Evolutionary conservation across 306 rosid genomes (phyloP).

Genomic region (Mimosa bimucronata): DNA sequence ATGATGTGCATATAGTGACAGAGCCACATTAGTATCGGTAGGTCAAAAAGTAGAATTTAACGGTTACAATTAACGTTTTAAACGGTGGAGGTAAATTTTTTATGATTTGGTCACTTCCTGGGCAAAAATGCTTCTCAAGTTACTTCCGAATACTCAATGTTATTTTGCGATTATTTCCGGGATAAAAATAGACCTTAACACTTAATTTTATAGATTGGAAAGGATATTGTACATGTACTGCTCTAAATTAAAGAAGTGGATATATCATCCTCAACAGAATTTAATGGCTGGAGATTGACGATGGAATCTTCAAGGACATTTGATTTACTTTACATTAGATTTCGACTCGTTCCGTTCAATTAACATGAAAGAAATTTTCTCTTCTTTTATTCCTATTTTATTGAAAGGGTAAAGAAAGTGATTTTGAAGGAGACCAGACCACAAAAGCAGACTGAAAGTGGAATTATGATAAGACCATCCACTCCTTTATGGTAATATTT

Average conservation of each 20-base stretch:
- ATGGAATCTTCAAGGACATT: neutral
- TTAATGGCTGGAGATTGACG: neutral
- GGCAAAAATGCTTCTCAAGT: no score
- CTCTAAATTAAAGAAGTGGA: neutral
- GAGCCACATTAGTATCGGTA: no score
- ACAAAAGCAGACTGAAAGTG: neutral
- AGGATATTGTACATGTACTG: neutral
- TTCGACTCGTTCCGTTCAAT: neutral
- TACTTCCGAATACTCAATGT: no score
- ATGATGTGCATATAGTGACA: no score
- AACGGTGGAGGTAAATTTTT: no score
- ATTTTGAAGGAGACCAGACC: neutral
- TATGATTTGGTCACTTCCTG: no score
- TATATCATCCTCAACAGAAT: neutral
- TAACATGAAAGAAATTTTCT: neutral
- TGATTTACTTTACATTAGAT: neutral
- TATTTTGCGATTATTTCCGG: no score
- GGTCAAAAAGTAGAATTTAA: no score
- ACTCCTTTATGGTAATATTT: neutral
- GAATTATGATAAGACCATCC: neutral
- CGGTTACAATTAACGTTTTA: no score
- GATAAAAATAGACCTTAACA: no score
- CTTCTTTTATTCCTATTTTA: neutral
- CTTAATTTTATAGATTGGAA: neutral
- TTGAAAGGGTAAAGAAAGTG: neutral